Evolutionary conservation across 2,329 filamentous ascomycete species (phyloP).

Genomic region (Hymenoscyphus albidus): DNA sequence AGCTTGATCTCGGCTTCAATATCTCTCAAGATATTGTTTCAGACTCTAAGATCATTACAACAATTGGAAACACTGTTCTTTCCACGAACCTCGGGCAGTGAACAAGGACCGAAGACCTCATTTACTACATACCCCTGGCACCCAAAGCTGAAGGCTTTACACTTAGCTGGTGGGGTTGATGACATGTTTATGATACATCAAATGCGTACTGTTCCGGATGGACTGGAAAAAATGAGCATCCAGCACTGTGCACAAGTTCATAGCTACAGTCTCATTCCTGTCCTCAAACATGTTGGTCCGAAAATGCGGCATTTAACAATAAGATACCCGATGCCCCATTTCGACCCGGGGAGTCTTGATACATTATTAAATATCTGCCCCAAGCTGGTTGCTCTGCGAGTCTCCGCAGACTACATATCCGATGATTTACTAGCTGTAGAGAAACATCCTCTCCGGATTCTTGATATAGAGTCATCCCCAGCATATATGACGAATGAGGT

Average conservation of each 20-base stretch:
- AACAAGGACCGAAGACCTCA: conserved; percentile 10
- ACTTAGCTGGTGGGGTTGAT: conserved; percentile 34
- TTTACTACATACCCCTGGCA: conserved; percentile 30
- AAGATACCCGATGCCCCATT: conserved; percentile 33
- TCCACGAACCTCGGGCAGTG: conserved; percentile 30
- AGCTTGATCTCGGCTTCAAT: conserved; percentile 34
- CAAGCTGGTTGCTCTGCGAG: conserved; percentile 26
- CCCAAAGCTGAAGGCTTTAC: conserved; percentile 30
- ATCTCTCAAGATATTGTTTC: conserved; percentile 32
- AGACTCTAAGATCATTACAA: conserved; percentile 30
- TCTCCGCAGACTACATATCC: conserved; percentile 35
- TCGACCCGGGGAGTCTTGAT: conserved; percentile 27
- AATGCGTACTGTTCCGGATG: conserved; percentile 22
- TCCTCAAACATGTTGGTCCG: conserved; percentile 25
- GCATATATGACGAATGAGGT: conserved; percentile 27
- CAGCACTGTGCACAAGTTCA: conserved; percentile 33
- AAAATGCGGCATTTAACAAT: conserved; percentile 33
- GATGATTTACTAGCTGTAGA: conserved; percentile 17
- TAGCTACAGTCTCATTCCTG: conserved; percentile 19
- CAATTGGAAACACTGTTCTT: conserved; percentile 34
- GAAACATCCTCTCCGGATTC: conserved; percentile 28
- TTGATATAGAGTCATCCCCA: conserved; percentile 35
- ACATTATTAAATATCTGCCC: conserved; percentile 27
- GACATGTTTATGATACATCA: conserved; percentile 30
- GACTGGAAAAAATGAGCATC: conserved; percentile 30